Evolutionary conservation across 2,329 filamentous ascomycete genomes (phyloP).

Genomic region (Ascochyta koolunga): DNA sequence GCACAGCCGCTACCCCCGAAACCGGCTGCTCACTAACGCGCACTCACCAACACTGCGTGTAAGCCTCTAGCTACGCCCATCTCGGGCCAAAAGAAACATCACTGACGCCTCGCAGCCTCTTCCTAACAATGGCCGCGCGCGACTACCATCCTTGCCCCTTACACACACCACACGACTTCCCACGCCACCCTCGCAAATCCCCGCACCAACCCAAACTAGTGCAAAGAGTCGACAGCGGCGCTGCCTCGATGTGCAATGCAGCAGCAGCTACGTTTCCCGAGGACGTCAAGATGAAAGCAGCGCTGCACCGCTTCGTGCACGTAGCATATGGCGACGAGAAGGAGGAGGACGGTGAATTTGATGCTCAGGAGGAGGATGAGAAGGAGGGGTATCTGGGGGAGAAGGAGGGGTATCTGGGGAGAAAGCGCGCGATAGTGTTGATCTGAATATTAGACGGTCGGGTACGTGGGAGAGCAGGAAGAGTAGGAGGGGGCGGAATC

Average conservation of each 20-base stretch:
- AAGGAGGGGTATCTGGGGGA: background rate
- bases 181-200: too few species aligned
- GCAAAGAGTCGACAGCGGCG: too few species aligned
- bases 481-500: background rate
- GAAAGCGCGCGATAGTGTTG: conserved; percentile 6
- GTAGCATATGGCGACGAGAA: background rate
- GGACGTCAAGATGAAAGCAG: background rate
- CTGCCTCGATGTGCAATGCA: too few species aligned
- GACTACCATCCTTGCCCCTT: conserved; percentile 6
- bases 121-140: conserved; percentile 3
- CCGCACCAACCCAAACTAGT: too few species aligned
- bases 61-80: background rate
- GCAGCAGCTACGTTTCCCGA: too few species aligned
- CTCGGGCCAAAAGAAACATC: too few species aligned
- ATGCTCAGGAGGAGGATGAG: background rate
- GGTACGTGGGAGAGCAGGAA: background rate
- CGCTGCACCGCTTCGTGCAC: too few species aligned
- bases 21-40: too few species aligned
- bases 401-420: background rate
- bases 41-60: background rate
- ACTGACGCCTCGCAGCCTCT: background rate
- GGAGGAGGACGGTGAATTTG: background rate
- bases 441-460: conserved; percentile 1
- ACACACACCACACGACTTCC: background rate
- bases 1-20: background rate